Evolutionary conservation across 1,139 yeast genomes (phyloP).

Genomic region (Diutina mesorugosa): DNA sequence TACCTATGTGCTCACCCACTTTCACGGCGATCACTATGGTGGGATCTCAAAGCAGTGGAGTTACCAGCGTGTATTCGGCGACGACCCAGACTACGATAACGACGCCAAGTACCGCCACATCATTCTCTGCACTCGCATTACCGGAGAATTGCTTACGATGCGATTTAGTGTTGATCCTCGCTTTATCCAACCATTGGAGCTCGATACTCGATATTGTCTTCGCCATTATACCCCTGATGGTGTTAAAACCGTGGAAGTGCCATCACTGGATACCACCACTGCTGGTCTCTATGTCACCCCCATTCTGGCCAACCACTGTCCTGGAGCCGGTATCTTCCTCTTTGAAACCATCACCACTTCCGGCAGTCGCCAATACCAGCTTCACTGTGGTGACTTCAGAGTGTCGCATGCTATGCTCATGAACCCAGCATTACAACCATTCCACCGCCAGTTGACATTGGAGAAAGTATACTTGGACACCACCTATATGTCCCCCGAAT

Average conservation of each 20-base stretch:
- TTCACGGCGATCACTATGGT: constrained; percentile 89
- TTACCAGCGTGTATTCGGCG: constrained; percentile 25
- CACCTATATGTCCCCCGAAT: constrained; percentile 66
- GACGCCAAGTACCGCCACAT: constrained; percentile 8
- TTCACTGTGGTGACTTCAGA: constrained; percentile 93
- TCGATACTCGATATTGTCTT: constrained; percentile 25
- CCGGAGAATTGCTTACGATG: constrained; percentile 41
- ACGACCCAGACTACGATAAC: constrained; percentile 5
- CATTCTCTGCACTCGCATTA: constrained; percentile 61
- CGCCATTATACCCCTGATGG: constrained; percentile 8
- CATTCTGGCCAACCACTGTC: constrained; percentile 89
- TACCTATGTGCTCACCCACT: constrained; percentile 62
- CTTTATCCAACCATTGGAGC: constrained; percentile 34
- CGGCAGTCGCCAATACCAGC: constrained; percentile 18
- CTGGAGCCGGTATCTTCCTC: constrained; percentile 78
- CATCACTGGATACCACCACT: constrained; percentile 2
- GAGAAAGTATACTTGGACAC: constrained; percentile 74
- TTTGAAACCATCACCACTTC: constrained; percentile 38
- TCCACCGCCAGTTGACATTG: constrained; percentile 13
- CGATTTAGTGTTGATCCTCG: constrained; percentile 44
- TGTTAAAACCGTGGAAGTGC: background rate
- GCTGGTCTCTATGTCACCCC: constrained; percentile 48
- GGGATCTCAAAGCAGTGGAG: constrained; percentile 75
- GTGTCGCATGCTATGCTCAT: constrained; percentile 37
- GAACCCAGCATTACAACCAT: constrained; percentile 18